Evolutionary conservation across 2,329 filamentous ascomycete species (phyloP), one percentile per base, ranked within the genome.

Genomic region (Lachnellula arida): DNA sequence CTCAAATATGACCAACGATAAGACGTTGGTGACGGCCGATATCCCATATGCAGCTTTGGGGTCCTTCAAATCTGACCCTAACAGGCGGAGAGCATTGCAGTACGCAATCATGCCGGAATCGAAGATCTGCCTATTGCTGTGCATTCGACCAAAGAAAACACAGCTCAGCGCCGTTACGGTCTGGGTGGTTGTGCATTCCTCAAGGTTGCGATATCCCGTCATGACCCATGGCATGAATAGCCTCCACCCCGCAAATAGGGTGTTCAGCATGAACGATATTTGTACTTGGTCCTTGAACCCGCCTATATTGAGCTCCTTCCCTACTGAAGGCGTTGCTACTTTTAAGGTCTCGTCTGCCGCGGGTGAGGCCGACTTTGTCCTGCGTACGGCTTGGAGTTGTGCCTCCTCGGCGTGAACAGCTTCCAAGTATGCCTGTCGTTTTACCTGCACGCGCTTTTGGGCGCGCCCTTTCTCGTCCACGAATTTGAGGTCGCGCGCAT

Each of bases 391-490:
- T 40, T 48, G 49, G 35, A 53, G 46, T 42, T 49, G 23, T 48
- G 40, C 28, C n/a, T 58, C 53, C 25, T 60, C 58, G 4, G 56
- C 58, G 17, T 60, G 53, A 17, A 61, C 17, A 15, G 59, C 50
- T 51, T 61, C 53, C 12, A 61, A 39, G 46, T 61, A 61, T 39
- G 59, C 59, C 42, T 61, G 56, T 32, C 56, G 39, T 40, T 60
- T 60, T 11, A 58, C 44, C 23, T 59, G 53, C 6, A 61, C 59
- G 17, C 59, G 40, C 46, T 61, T 61, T 46, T 61, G 53, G 4
- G 59, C 59, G 37, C 55, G 46, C 22, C 51, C 32, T 40, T 61
- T 59, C 52, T 61, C 59, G 54, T 61, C 59, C 37, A 61, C 59
- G 23, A 61, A 61, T 42, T 59, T 61, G 23, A 61, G 43, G 17